phyloP scores from a whole-genome alignment of 208 protist genomes.

The Leishmania aethiopica region DNA sequence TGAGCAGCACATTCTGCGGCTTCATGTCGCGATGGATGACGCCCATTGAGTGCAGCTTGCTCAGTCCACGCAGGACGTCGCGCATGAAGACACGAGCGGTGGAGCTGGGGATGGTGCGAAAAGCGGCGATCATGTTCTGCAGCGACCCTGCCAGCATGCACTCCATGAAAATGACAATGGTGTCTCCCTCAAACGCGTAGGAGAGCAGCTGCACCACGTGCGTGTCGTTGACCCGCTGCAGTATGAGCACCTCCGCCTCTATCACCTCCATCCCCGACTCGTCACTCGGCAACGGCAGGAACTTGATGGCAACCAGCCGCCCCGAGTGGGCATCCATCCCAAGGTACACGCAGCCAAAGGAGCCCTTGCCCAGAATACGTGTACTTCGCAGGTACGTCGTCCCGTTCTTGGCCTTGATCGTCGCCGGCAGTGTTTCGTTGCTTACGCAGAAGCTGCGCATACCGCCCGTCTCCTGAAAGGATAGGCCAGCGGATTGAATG shows the following conservation, averaged over 20 bases:
- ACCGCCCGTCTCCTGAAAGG: conserved; percentile 24
- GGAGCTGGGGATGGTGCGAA: conserved; percentile 65
- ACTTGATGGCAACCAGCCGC: conserved; percentile 84
- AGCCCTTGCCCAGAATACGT: conserved; percentile 84
- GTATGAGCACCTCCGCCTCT: conserved; percentile 82
- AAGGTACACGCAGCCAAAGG: conserved; percentile 86
- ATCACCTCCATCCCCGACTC: conserved; percentile 59
- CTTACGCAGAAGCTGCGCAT: conserved; percentile 13
- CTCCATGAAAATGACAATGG: conserved; percentile 90
- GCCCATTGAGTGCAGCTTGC: conserved; percentile 81
- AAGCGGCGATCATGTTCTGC: conserved; percentile 75
- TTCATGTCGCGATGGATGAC: conserved; percentile 93
- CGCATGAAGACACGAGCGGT: conserved; percentile 82
- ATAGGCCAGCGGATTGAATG: conserved; percentile 50
- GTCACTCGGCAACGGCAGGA: conserved; percentile 75
- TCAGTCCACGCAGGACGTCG: conserved; percentile 79
- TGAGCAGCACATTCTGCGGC: conserved; percentile 91
- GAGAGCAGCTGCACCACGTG: conserved; percentile 90
- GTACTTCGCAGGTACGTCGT: conserved; percentile 75
- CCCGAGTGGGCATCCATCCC: conserved; percentile 87
- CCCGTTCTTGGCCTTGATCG: conserved; percentile 81
- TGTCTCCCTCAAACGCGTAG: conserved; percentile 72
- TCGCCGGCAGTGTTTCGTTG: conserved; percentile 34
- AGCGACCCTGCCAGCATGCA: conserved; percentile 90
- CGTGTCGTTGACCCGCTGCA: conserved; percentile 81